Base-by-base conservation (phyloP, 2,329 filamentous ascomycete genomes). In the Exophiala phaeomuriformis region DNA sequence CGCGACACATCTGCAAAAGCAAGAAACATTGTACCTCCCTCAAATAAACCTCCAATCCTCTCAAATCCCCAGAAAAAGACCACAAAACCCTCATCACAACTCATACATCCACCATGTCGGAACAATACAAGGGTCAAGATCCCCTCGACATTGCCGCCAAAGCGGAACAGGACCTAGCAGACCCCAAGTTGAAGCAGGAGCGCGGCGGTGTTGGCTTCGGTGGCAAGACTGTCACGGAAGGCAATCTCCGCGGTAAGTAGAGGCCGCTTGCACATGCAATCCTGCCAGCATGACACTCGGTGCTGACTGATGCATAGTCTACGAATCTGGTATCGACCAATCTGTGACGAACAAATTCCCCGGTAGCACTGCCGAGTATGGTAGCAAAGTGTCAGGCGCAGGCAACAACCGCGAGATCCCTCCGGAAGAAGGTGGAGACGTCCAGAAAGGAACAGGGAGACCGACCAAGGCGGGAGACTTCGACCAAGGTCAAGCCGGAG, bases 241-340 rank as follows among this genome's bases (percentile, higher is more conserved):
- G 69, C 57, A 73, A 71, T 55, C 65, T 68, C 47, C 71, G 70
- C 19, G 66, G 71, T 74, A 68, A 12, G 64, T 60, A 35, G 12
- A 29, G 4, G 29, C 5, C 27, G 27, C 33, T 35, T 35, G 6
- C n/a, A 46, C 43, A 36, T 30, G 9, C 27, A 6, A 36, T 31
- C 35, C 12, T 19, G 19, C 19, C 19, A 19, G 19, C 32, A 7
- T 33, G 10, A 27, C 32, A 29, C 46, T 10, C 3, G 28, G 6
- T 28, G n/a, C 36, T 39, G 36, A 39, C 36, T n/a, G 10, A 30
- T 46, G 10, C 28, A 9, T 28, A 58, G 48, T 53, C 3, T 33
- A 35, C 27, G 72, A 74, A 57, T 72, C 71, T 27, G 71, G 71
- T 30, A 66, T 74, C 55, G 66, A 74, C 53, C 67, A 68, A 59